Conservation (phyloP, 176 grass and related monocot genomes). For the Zoysia pacifica region DNA sequence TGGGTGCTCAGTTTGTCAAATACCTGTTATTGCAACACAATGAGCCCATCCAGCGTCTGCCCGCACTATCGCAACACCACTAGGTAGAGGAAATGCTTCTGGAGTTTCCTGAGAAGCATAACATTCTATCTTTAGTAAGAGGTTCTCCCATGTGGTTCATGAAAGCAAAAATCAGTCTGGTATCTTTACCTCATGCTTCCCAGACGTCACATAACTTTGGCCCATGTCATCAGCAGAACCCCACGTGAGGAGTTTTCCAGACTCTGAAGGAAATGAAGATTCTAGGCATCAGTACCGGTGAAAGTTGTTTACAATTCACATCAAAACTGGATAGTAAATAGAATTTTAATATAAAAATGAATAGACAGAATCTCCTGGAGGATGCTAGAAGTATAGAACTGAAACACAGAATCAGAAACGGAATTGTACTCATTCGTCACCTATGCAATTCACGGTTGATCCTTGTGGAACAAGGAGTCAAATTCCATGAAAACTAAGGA, state of each 20-base stretch:
- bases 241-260: slow-evolving; percentile 92
- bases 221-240: slow-evolving; percentile 97
- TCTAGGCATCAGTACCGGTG: slow-evolving; percentile 17
- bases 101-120: slow-evolving; percentile 73
- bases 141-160: background rate
- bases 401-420: slow-evolving; percentile 5
- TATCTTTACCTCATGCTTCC: slow-evolving; percentile 86
- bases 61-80: slow-evolving; percentile 57
- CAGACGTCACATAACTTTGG: slow-evolving; percentile 93
- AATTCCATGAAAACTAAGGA: background rate
- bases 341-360: slow-evolving; percentile 10
- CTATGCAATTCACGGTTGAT: background rate
- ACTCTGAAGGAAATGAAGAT: slow-evolving; percentile 53
- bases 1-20: background rate
- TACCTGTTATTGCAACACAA: slow-evolving; percentile 89
- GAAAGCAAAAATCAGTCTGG: slow-evolving; percentile 28
- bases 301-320: background rate
- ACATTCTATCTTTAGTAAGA: slow-evolving; percentile 22
- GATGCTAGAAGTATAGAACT: background rate
- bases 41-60: slow-evolving; percentile 98
- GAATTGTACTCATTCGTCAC: no score
- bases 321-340: background rate
- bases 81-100: slow-evolving; percentile 92
- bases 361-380: background rate
- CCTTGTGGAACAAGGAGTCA: background rate